A percentile compares a stretch with the other conserved stretches of the same genome.
Evolutionary conservation across 75 land plant genomes (phyloP).

Genomic region (Pinus albicaulis): DNA sequence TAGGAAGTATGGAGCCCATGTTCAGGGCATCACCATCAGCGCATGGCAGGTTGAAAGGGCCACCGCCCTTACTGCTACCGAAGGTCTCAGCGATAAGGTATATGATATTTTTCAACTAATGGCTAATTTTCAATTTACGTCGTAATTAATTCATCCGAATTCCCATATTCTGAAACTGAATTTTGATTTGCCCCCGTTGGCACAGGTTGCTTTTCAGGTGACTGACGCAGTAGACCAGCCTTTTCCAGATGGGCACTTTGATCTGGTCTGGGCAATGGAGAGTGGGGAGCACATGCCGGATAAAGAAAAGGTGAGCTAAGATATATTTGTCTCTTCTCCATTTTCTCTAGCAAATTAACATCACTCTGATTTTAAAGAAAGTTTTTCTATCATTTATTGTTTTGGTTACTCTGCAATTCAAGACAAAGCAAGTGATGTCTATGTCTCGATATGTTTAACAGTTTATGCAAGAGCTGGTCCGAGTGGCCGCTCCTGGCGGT

Average conservation of each 20-base stretch:
- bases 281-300: constrained; percentile 68
- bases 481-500: too few species aligned
- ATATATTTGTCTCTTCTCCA: background rate
- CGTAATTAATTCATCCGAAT: too few species aligned
- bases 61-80: constrained; percentile 46
- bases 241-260: background rate
- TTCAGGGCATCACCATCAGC: constrained; percentile 47
- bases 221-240: constrained; percentile 40
- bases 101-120: too few species aligned
- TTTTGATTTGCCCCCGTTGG: background rate
- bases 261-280: constrained; percentile 99
- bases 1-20: constrained; percentile 55
- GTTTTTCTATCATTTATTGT: too few species aligned
- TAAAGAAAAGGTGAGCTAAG: constrained; percentile 39
- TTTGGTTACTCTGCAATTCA: too few species aligned
- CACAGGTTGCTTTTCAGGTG: constrained; percentile 80
- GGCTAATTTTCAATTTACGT: too few species aligned
- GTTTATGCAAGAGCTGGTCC: constrained; percentile 45
- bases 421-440: too few species aligned
- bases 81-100: constrained; percentile 41
- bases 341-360: background rate
- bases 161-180: too few species aligned
- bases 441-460: constrained; percentile 8
- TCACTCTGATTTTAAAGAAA: too few species aligned
- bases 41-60: constrained; percentile 85